Base-by-base conservation (phyloP, 2,329 filamentous ascomycete species). In the Penicillium verrucosum region DNA sequence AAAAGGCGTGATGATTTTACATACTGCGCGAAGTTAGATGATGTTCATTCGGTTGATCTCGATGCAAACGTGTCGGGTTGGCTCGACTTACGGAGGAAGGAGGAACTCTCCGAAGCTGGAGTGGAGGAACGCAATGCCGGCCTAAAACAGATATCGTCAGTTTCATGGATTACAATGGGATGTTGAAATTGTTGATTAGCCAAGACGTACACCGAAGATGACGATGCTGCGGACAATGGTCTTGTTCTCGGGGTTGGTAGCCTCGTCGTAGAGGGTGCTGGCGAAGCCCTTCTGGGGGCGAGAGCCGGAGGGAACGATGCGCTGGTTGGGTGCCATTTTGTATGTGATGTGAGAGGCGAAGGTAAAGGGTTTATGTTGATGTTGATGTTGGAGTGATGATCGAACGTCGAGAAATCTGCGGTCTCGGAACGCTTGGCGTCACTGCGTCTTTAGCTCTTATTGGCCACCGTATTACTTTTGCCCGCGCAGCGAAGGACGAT, bases 41-140 rank as follows among this genome's bases (percentile, higher is more conserved):
- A 16, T 36, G 30, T 40, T 43, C 43, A 16, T 32, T 27, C 29
- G 4, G 43, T 25, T 12, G 16, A 43, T 49, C 16, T 46, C 27
- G 29, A 43, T 45, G 41, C 34, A 45, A 48, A 75, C 70, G 7
- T 75, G 21, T 55, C 40, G 25, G 14, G 11, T 21, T 12, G 49
- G 30, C 5, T 57, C 41, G 55, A 76, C 75, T 75, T 72, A 77
- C 75, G 85, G 83, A 73, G 87, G 86, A 62, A 89, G 80, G 57
- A 89, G 80, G 67, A 84, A 77, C 70, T 89, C 87, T 73, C 83
- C 83, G 79, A 85, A 86, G 53, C 84, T 82, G 77, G 85, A 89
- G 56, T 85, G 80, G 64, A 89, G 80, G 73, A 89, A 85, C 37
- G 85, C 81, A 52, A 89, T 81, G 42, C 85, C 85, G 64, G 78